A percentile compares a stretch with the other conserved stretches of the same genome.
phyloP scores from a whole-genome alignment of 192 early-diverging fungal genomes.

The Gamsiella multidivaricata region DNA sequence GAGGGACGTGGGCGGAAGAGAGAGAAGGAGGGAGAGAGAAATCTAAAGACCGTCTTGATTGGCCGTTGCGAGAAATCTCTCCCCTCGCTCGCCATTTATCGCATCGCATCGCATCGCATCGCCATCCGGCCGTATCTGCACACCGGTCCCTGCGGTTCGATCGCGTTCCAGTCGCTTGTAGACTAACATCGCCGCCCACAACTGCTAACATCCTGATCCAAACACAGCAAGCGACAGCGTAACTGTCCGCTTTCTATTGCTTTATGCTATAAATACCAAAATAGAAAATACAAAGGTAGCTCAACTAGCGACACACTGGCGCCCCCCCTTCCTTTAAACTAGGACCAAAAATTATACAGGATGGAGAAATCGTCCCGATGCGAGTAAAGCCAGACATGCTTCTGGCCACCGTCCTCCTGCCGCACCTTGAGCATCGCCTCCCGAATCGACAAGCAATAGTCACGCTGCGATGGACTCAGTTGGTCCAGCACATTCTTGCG shows the following conservation, averaged over 20 bases:
- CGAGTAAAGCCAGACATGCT: slow-evolving; percentile 79
- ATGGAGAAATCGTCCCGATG: slow-evolving; percentile 72
- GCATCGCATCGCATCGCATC: too few species aligned
- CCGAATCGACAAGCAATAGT: slow-evolving; percentile 51
- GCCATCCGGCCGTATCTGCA: too few species aligned
- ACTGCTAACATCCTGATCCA: too few species aligned
- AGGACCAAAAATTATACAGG: slow-evolving; percentile 65
- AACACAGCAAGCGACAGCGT: too few species aligned
- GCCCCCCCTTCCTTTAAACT: background rate
- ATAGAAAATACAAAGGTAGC: background rate
- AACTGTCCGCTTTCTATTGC: too few species aligned
- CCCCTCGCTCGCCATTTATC: too few species aligned
- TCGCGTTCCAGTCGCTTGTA: too few species aligned
- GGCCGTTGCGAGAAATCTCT: too few species aligned
- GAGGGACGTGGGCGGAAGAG: background rate
- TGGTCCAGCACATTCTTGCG: slow-evolving; percentile 57
- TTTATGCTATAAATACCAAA: too few species aligned
- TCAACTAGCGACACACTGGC: background rate
- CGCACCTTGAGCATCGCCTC: slow-evolving; percentile 61
- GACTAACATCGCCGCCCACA: too few species aligned
- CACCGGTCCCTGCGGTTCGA: too few species aligned
- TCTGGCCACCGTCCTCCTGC: slow-evolving; percentile 55
- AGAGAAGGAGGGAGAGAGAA: background rate
- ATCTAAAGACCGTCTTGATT: background rate
- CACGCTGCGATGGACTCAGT: slow-evolving; percentile 61